Conservation (phyloP, 768 basidiomycete species). For the Suillus paluster region DNA sequence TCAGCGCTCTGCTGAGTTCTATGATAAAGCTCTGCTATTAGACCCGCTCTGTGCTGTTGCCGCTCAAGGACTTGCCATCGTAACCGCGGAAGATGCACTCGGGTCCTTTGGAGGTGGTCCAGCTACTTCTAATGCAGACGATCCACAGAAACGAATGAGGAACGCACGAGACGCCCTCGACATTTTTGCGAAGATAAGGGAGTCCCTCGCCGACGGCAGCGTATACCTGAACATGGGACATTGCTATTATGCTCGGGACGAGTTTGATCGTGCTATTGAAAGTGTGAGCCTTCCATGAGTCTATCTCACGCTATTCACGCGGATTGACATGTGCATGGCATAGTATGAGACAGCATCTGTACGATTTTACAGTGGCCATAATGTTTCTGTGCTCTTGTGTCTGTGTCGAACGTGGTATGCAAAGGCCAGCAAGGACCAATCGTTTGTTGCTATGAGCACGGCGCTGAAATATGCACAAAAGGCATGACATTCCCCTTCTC, state of each 20-base stretch:
- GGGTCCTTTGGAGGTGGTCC: constrained; percentile 64
- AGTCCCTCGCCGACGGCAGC: constrained; percentile 79
- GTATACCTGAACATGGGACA: constrained; percentile 98
- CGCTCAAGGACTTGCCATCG: constrained; percentile 94
- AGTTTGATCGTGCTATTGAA: constrained; percentile 95
- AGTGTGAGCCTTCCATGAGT: constrained; percentile 59
- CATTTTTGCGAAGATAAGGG: constrained; percentile 89
- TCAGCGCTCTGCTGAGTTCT: constrained; percentile 85
- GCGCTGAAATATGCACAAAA: constrained; percentile 83
- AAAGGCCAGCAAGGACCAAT: constrained; percentile 90
- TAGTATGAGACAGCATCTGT: constrained; percentile 93
- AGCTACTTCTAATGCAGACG: constrained; percentile 57
- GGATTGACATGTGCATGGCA: constrained; percentile 1
- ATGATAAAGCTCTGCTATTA: constrained; percentile 85
- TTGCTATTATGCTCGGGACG: constrained; percentile 90
- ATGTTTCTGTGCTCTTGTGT: constrained; percentile 79
- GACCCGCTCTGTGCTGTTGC: constrained; percentile 91
- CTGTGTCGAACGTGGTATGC: constrained; percentile 93
- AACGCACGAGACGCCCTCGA: constrained; percentile 88
- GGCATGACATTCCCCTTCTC: constrained; percentile 41
- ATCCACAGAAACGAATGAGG: constrained; percentile 64
- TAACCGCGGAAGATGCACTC: constrained; percentile 89
- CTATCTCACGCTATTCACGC: not conserved
- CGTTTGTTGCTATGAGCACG: constrained; percentile 78
- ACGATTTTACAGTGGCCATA: constrained; percentile 74